Conservation (phyloP, 768 basidiomycete genomes). For the Suillus plorans region DNA sequence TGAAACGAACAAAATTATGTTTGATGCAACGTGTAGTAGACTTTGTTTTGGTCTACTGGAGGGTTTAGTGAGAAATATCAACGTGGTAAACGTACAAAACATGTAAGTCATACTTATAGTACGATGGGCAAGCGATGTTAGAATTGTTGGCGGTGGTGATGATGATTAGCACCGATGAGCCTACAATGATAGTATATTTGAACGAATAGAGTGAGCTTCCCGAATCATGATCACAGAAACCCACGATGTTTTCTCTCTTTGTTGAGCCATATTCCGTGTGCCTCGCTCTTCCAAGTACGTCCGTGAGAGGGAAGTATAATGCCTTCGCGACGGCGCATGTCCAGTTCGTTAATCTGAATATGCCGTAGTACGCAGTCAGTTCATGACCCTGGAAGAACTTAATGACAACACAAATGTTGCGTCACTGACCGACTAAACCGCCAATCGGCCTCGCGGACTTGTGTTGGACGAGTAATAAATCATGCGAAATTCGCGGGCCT, state of each 20-base stretch:
- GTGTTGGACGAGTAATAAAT: not conserved
- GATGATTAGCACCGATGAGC: slow-evolving; percentile 3
- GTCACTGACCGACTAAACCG: not conserved
- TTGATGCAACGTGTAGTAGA: slow-evolving; percentile 9
- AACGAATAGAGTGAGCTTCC: slow-evolving; percentile 11
- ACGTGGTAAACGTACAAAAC: not conserved
- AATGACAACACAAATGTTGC: not conserved
- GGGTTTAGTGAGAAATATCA: not conserved
- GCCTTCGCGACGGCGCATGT: slow-evolving; percentile 5
- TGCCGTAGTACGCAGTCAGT: not conserved
- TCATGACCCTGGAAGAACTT: not conserved
- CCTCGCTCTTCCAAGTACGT: slow-evolving; percentile 15
- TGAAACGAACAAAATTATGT: not conserved
- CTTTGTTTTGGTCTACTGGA: not conserved
- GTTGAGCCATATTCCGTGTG: slow-evolving; percentile 11
- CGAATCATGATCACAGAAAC: slow-evolving; percentile 9
- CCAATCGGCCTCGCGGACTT: not conserved
- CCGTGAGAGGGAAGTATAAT: slow-evolving; percentile 11
- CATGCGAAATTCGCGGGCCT: not conserved
- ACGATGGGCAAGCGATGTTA: not conserved
- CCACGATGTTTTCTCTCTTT: slow-evolving; percentile 19
- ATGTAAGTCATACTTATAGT: slow-evolving; percentile 6
- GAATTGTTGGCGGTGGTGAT: slow-evolving; percentile 3
- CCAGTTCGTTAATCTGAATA: slow-evolving; percentile 3
- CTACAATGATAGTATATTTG: not conserved